A percentile compares a stretch with the other conserved stretches of the same genome.
These are phyloP conservation scores for Coniochaeta sp. DNA, from an alignment of 2,329 filamentous ascomycete genomes.

Conservation along the genomic window DNA sequence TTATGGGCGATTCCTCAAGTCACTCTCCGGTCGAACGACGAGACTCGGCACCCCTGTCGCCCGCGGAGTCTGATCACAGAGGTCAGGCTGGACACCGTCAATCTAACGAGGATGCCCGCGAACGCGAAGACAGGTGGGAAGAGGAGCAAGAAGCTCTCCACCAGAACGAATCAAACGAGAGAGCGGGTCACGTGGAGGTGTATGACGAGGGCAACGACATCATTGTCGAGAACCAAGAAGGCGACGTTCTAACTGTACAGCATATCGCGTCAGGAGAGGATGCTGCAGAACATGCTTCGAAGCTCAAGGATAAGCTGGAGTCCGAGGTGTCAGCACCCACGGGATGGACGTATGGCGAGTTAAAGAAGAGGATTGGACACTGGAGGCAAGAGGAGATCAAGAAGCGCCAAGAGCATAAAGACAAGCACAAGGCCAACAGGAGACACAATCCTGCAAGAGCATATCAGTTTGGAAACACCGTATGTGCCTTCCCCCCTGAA, in stretches of 20 bases:
- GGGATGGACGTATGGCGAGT: constrained; percentile 34
- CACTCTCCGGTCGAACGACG: constrained; percentile 12
- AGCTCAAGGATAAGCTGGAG: constrained; percentile 23
- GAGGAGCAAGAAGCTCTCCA: not conserved
- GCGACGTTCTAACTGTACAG: constrained; percentile 71
- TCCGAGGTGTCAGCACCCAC: constrained; percentile 20
- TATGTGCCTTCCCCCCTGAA: constrained; percentile 27
- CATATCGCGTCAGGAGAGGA: constrained; percentile 19
- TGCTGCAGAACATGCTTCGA: constrained; percentile 13
- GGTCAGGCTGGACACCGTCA: constrained; percentile 2
- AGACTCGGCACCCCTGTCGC: constrained; percentile 13
- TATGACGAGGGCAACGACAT: constrained; percentile 76
- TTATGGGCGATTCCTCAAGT: constrained; percentile 9
- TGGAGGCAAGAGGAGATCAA: constrained; percentile 54
- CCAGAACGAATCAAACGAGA: not conserved
- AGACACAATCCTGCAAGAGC: constrained; percentile 68
- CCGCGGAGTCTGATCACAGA: constrained; percentile 2
- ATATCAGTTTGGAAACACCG: constrained; percentile 78
- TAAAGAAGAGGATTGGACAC: constrained; percentile 43
- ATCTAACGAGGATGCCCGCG: constrained; percentile 4
- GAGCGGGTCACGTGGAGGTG: constrained; percentile 46
- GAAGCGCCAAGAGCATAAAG: constrained; percentile 41
- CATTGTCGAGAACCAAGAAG: constrained; percentile 77
- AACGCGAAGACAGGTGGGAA: constrained; percentile 5
- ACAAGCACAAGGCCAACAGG: constrained; percentile 46